Percentiles rank a stretch among this genome's conserved stretches.
Evolutionary conservation across 139 green algal species (phyloP).

Genomic region (Volvox africanus): DNA sequence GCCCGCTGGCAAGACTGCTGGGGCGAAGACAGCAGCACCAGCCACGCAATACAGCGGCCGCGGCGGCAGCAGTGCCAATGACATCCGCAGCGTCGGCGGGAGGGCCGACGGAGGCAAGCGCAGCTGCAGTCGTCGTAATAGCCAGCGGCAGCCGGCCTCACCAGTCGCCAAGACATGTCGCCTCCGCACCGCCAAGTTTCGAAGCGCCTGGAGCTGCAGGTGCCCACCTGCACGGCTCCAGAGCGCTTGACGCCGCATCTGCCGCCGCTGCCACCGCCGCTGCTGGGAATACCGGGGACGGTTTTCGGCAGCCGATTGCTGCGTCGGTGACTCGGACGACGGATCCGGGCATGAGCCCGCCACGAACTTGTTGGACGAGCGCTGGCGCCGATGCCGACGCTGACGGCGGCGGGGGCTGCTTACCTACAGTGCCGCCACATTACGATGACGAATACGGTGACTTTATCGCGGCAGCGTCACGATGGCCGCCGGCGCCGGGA

Average conservation of each 20-base stretch:
- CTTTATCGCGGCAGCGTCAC: too few species aligned
- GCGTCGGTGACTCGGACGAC: neutral
- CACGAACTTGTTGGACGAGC: neutral
- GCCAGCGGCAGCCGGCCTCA: neutral
- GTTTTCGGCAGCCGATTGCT: neutral
- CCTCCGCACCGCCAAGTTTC: too few species aligned
- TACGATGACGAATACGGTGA: neutral
- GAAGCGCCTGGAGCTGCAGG: too few species aligned
- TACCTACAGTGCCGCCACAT: too few species aligned
- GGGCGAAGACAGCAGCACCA: neutral
- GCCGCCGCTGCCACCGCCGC: neutral
- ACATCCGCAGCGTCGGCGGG: too few species aligned
- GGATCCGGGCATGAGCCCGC: neutral
- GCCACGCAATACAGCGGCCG: neutral
- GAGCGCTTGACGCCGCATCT: neutral
- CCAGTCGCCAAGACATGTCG: neutral
- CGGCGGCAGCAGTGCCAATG: slow-evolving; percentile 11
- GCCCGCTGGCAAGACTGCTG: slow-evolving; percentile 22
- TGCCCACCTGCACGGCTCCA: too few species aligned
- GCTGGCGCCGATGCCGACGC: neutral
- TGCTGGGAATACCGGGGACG: neutral
- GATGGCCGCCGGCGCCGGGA: neutral
- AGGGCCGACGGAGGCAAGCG: neutral
- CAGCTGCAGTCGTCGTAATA: neutral
- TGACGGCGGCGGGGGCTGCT: neutral